Conservation (phyloP, 768 basidiomycete genomes). For the Termitomyces sp. region DNA sequence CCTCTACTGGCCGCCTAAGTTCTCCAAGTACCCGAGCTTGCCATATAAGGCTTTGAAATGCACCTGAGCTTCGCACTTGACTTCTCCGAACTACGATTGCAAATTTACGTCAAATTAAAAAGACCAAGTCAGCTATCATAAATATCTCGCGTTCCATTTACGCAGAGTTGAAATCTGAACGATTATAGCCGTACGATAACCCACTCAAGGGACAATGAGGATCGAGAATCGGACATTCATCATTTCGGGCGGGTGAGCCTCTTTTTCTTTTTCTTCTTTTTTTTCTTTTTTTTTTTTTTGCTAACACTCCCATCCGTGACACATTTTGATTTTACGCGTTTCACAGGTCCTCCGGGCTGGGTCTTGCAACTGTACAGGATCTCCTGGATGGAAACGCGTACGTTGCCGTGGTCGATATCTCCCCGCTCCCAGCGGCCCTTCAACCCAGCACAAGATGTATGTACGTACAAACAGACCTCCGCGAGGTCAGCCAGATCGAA, state of each 20-base stretch:
- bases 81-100: not conserved
- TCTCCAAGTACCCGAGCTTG: too few relatives aligned
- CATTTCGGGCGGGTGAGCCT: not conserved
- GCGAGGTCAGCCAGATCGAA: conserved; percentile 27
- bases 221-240: not conserved
- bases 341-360: conserved; percentile 49
- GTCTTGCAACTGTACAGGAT: conserved; percentile 43
- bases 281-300: not conserved
- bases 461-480: conserved; percentile 38
- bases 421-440: conserved; percentile 25
- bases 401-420: conserved; percentile 47
- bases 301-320: not conserved
- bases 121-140: not conserved
- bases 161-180: not conserved
- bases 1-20: too few relatives aligned
- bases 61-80: not conserved
- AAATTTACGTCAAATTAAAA: not conserved
- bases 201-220: not conserved
- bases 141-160: not conserved
- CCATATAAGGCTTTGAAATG: not conserved
- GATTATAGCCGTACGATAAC: too few relatives aligned
- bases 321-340: not conserved
- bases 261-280: not conserved
- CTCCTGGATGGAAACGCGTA: conserved; percentile 38
- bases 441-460: conserved; percentile 23